Percentiles rank a stretch among this genome's conserved stretches.
Evolutionary conservation across 176 grass and related monocot species (phyloP).

Genomic region (Phyllostachys edulis): DNA sequence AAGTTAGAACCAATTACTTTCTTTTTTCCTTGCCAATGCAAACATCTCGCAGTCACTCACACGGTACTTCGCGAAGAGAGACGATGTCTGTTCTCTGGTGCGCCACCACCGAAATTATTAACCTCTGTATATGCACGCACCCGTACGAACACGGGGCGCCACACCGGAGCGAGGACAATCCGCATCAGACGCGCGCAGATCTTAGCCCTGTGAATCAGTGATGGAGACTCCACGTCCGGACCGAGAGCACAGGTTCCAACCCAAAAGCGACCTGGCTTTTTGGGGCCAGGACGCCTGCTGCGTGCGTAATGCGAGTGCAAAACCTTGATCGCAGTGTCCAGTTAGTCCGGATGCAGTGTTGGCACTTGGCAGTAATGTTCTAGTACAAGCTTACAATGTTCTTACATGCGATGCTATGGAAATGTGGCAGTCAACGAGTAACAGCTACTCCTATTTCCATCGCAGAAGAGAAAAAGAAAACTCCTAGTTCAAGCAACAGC

Average conservation of each 20-base stretch:
- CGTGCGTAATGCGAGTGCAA: too few relatives aligned
- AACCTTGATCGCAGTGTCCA: too few relatives aligned
- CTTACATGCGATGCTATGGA: not conserved
- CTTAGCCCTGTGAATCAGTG: slow-evolving; percentile 16
- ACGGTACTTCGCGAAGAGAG: not conserved
- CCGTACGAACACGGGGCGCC: slow-evolving; percentile 18
- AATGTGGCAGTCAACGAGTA: not conserved
- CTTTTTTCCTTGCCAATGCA: not conserved
- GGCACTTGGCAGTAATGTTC: slow-evolving; percentile 29
- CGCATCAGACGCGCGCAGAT: not conserved
- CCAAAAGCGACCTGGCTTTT: not conserved
- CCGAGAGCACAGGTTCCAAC: not conserved
- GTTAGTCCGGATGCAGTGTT: not conserved
- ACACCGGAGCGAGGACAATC: not conserved
- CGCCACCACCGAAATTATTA: not conserved
- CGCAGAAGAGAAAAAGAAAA: not conserved
- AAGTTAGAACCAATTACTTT: too few relatives aligned
- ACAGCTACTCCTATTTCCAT: not conserved
- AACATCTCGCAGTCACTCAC: not conserved
- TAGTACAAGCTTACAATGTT: slow-evolving; percentile 27
- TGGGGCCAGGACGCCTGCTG: not conserved
- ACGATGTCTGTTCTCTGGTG: not conserved
- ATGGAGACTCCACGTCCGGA: slow-evolving; percentile 6
- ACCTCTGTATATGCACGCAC: not conserved
- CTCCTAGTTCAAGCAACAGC: not conserved